These are phyloP conservation scores for Brassica incana DNA, from an alignment of 345 rosid species.

Conservation along the genomic window DNA sequence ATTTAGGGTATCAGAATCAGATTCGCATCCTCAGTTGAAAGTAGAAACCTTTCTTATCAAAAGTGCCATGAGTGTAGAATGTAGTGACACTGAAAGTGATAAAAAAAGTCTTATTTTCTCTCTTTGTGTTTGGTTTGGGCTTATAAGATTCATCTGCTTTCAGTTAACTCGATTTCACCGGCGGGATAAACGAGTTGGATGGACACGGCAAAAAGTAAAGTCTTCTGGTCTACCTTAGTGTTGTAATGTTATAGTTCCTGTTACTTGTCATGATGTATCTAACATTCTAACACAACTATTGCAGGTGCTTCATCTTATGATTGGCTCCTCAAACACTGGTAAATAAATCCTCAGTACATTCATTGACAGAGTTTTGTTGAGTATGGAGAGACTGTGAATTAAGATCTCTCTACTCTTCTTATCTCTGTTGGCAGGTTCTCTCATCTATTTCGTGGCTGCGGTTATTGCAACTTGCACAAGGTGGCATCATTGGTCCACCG, in stretches of 20 bases:
- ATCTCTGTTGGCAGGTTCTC: conserved; percentile 32
- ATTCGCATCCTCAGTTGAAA: background rate
- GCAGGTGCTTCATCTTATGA: conserved; percentile 44
- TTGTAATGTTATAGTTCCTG: background rate
- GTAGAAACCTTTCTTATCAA: conserved; percentile 11
- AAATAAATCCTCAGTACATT: background rate
- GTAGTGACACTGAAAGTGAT: conserved; percentile 7
- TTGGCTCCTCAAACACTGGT: conserved; percentile 43
- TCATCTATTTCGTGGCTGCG: conserved; percentile 38
- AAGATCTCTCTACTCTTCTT: conserved; percentile 7
- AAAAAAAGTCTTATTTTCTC: conserved; percentile 12
- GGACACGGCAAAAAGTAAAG: conserved; percentile 72
- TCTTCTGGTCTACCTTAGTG: background rate
- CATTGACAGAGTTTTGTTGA: conserved; percentile 2
- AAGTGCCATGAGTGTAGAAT: conserved; percentile 13
- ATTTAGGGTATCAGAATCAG: conserved; percentile 26
- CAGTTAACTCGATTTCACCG: conserved; percentile 62
- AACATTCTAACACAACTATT: background rate
- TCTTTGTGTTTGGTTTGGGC: conserved; percentile 20
- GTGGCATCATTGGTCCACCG: conserved; percentile 45
- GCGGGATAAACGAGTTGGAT: conserved; percentile 53
- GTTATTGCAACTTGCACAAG: conserved; percentile 40
- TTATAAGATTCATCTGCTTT: conserved; percentile 34
- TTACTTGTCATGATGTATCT: conserved; percentile 17
- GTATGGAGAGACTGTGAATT: background rate